phyloP scores from a whole-genome alignment of 495 filamentous ascomycete species.

The Hypoxylon fuscum region DNA sequence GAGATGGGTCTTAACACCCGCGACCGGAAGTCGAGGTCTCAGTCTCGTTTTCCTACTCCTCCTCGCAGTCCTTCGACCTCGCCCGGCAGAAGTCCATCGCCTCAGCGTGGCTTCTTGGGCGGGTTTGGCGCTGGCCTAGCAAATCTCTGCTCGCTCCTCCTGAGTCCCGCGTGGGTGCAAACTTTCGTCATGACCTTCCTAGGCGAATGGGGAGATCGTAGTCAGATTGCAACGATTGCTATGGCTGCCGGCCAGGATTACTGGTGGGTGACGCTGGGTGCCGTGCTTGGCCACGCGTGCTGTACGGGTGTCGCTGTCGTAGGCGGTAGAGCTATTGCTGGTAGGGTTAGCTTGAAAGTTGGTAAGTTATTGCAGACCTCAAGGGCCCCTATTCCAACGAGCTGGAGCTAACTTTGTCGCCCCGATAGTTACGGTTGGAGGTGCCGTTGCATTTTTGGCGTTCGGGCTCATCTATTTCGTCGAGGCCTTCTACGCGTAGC shows the following conservation, averaged over 20 bases:
- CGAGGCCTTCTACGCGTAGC: slow-evolving; percentile 75
- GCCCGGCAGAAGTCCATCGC: slow-evolving; percentile 58
- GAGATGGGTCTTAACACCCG: slow-evolving; percentile 67
- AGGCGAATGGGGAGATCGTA: slow-evolving; percentile 97
- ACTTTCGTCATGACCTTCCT: slow-evolving; percentile 99
- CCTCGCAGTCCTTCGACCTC: slow-evolving; percentile 68
- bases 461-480: slow-evolving; percentile 92
- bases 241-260: slow-evolving; percentile 99
- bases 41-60: slow-evolving; percentile 67
- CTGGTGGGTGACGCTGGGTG: slow-evolving; percentile 97
- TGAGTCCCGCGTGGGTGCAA: slow-evolving; percentile 97
- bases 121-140: slow-evolving; percentile 67
- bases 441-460: slow-evolving; percentile 87
- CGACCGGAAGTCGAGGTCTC: slow-evolving; percentile 65
- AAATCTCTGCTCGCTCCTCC: slow-evolving; percentile 86
- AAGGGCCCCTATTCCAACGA: neutral
- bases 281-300: slow-evolving; percentile 83
- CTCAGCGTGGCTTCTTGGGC: slow-evolving; percentile 51
- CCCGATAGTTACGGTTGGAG: slow-evolving; percentile 93
- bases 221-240: slow-evolving; percentile 97
- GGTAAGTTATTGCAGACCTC: slow-evolving; percentile 69
- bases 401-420: slow-evolving; percentile 38
- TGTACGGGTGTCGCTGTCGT: slow-evolving; percentile 95
- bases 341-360: slow-evolving; percentile 92
- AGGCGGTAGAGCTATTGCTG: slow-evolving; percentile 90